Evolutionary conservation across 2,329 filamentous ascomycete genomes (phyloP).

Genomic region (Furcasterigmium sp.): DNA sequence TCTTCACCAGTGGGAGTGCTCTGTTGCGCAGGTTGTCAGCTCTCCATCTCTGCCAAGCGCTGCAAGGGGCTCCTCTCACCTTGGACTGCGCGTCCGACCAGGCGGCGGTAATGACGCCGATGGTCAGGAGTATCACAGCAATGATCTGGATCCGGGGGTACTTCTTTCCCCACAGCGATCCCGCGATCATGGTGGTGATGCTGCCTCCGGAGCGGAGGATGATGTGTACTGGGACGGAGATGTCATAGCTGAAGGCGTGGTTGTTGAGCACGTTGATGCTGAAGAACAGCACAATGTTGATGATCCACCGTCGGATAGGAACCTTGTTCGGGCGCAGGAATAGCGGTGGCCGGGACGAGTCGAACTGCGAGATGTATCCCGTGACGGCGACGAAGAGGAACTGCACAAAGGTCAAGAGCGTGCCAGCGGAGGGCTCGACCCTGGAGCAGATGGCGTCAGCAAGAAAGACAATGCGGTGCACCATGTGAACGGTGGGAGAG

Average conservation of each 20-base stretch:
- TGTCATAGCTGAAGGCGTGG: conserved; percentile 94
- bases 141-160: conserved; percentile 77
- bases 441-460: conserved; percentile 33
- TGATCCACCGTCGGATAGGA: conserved; percentile 76
- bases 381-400: conserved; percentile 78
- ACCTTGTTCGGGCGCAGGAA: conserved; percentile 75
- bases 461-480: conserved; percentile 15
- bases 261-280: conserved; percentile 95
- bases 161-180: conserved; percentile 76
- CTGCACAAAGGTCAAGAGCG: conserved; percentile 83
- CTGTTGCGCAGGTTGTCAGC: background rate
- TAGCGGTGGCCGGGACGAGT: conserved; percentile 59
- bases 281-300: conserved; percentile 89
- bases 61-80: conserved; percentile 41
- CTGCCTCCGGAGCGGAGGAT: conserved; percentile 93
- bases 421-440: conserved; percentile 73
- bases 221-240: conserved; percentile 94
- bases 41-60: background rate
- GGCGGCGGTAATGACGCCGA: conserved; percentile 82
- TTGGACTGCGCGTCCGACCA: conserved; percentile 86
- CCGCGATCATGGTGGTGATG: conserved; percentile 92
- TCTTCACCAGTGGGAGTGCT: conserved; percentile 12
- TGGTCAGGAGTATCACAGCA: conserved; percentile 76
- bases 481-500: conserved; percentile 1
- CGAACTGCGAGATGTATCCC: conserved; percentile 72